A percentile compares a stretch with the other conserved stretches of the same genome.
phyloP scores from a whole-genome alignment of 2,329 filamentous ascomycete species.

The Stachybotrys echinatus region DNA sequence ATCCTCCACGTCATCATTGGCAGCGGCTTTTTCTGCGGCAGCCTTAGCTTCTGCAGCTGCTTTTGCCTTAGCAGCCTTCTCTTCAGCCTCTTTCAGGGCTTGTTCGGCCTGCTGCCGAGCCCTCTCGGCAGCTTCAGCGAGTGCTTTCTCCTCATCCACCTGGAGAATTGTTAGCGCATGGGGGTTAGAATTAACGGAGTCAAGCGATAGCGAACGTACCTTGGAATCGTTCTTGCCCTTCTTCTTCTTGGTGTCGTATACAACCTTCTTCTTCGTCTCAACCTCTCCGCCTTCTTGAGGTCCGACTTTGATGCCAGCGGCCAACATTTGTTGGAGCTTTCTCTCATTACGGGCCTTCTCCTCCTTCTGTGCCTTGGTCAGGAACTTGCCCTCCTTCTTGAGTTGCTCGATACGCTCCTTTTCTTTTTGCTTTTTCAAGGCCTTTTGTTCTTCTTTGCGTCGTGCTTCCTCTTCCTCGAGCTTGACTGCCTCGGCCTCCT shows the following conservation, averaged over 20 bases:
- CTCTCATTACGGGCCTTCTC: slow-evolving; percentile 74
- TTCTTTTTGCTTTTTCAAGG: slow-evolving; percentile 77
- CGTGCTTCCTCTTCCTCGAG: slow-evolving; percentile 62
- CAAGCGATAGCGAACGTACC: slow-evolving; percentile 30
- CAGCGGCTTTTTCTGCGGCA: slow-evolving; percentile 48
- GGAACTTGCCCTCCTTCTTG: slow-evolving; percentile 81
- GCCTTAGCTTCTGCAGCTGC: slow-evolving; percentile 52
- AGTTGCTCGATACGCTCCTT: slow-evolving; percentile 82
- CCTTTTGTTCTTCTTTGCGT: slow-evolving; percentile 67
- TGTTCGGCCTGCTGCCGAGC: slow-evolving; percentile 64
- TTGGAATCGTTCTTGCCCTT: slow-evolving; percentile 54
- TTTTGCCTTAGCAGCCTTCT: slow-evolving; percentile 52
- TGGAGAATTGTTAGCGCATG: slow-evolving; percentile 21
- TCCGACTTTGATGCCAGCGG: slow-evolving; percentile 68
- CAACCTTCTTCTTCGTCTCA: slow-evolving; percentile 72
- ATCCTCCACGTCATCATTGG: slow-evolving; percentile 61
- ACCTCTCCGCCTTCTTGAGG: slow-evolving; percentile 45
- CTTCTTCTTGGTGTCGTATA: slow-evolving; percentile 78
- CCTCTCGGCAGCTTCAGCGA: slow-evolving; percentile 73
- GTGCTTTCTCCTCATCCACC: slow-evolving; percentile 71
- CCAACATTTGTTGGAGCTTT: slow-evolving; percentile 81
- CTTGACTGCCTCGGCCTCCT: slow-evolving; percentile 61
- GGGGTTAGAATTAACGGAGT: background rate
- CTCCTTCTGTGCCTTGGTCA: slow-evolving; percentile 81
- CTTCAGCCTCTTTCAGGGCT: slow-evolving; percentile 55